These are phyloP conservation scores for Tylopilus orsonianus DNA, from an alignment of 1,284 basidiomycete genomes.

Conservation along the genomic window DNA sequence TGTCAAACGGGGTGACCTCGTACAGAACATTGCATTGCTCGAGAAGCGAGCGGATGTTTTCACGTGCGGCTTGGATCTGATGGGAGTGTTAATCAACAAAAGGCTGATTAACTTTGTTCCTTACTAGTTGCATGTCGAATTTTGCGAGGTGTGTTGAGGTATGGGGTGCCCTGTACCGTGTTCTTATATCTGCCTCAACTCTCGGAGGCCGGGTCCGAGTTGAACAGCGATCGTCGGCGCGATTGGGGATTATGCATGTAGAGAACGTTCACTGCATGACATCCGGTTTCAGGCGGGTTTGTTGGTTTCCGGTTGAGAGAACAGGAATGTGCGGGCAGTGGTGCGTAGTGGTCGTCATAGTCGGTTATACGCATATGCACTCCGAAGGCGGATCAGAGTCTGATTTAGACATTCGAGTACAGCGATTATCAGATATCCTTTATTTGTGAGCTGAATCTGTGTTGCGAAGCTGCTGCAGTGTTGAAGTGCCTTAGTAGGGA, in stretches of 20 bases:
- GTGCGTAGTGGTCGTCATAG: neutral
- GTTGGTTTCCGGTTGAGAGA: neutral
- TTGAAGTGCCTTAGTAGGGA: neutral
- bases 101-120: neutral
- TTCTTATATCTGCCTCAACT: constrained; percentile 15
- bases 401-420: neutral
- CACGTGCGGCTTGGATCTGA: constrained; percentile 6
- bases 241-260: neutral
- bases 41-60: constrained; percentile 7
- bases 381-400: neutral
- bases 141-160: neutral
- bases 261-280: constrained; percentile 12
- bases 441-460: neutral
- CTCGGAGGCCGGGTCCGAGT: neutral
- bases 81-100: neutral
- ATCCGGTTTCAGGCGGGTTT: neutral
- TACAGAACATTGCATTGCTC: neutral
- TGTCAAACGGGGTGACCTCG: constrained; percentile 3
- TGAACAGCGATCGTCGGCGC: neutral
- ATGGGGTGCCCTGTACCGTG: neutral
- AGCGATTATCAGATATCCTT: no score
- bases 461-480: neutral
- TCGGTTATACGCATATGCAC: neutral
- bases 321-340: neutral
- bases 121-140: neutral